Conservation (phyloP, 768 basidiomycete species). For the Podaxis carcinomalis region DNA sequence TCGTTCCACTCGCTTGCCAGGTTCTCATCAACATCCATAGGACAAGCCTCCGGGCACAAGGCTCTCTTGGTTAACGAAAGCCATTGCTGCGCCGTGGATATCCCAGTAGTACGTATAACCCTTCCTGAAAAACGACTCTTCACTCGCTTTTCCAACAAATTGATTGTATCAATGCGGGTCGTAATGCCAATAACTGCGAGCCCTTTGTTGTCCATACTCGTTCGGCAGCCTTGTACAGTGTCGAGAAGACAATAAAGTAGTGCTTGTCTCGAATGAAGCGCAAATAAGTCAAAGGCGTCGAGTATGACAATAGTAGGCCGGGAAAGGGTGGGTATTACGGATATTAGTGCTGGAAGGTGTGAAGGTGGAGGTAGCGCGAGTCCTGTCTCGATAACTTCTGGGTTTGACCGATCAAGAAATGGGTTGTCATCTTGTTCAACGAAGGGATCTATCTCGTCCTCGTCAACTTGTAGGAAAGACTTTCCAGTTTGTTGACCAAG, state of each 20-base stretch:
- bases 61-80: conserved; percentile 41
- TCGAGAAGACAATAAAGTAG: conserved; percentile 94
- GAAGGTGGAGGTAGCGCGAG: conserved; percentile 57
- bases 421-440: conserved; percentile 42
- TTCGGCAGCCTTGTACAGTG: conserved; percentile 82
- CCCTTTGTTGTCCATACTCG: conserved; percentile 55
- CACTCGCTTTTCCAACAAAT: conserved; percentile 90
- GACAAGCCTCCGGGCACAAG: conserved; percentile 31
- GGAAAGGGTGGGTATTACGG: conserved; percentile 70
- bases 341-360: conserved; percentile 71
- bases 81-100: conserved; percentile 46
- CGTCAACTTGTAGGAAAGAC: conserved; percentile 35
- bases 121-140: conserved; percentile 96
- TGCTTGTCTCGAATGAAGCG: conserved; percentile 86
- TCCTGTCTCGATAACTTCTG: conserved; percentile 13
- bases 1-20: conserved; percentile 49
- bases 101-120: conserved; percentile 73
- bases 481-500: conserved; percentile 72
- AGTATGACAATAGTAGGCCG: conserved; percentile 81
- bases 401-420: conserved; percentile 34
- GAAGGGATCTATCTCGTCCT: conserved; percentile 22
- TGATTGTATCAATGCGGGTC: conserved; percentile 82
- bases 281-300: conserved; percentile 93
- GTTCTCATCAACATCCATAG: conserved; percentile 7
- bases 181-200: conserved; percentile 86